A percentile compares a stretch with the other conserved stretches of the same genome.
Conservation (phyloP, 768 basidiomycete genomes). For the Macrolepiota dolichaula region DNA sequence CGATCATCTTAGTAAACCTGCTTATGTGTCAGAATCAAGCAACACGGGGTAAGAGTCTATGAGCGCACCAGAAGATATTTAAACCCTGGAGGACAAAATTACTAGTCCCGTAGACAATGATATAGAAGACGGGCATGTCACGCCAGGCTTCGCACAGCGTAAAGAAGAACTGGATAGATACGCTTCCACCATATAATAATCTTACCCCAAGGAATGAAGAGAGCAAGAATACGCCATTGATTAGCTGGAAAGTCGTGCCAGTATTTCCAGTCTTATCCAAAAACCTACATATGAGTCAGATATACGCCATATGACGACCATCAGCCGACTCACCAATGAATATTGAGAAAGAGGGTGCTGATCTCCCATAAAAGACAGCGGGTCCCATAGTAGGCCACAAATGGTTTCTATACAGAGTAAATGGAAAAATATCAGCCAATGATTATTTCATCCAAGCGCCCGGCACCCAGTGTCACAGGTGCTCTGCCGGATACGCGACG, state of each 20-base stretch:
- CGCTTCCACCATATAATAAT: constrained; percentile 63
- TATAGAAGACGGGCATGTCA: constrained; percentile 48
- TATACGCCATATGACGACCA: neutral
- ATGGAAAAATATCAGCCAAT: neutral
- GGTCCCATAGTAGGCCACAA: constrained; percentile 74
- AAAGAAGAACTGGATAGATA: constrained; percentile 60
- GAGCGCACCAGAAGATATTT: constrained; percentile 75
- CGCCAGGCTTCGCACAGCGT: constrained; percentile 55
- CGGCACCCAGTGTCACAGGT: constrained; percentile 1
- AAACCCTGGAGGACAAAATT: constrained; percentile 68
- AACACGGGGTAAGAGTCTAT: neutral
- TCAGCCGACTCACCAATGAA: constrained; percentile 64
- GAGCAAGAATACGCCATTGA: constrained; percentile 71
- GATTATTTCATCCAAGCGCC: neutral
- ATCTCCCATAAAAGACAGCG: constrained; percentile 84
- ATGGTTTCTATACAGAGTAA: constrained; percentile 48
- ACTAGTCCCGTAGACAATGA: constrained; percentile 49
- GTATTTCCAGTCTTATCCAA: constrained; percentile 75
- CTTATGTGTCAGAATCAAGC: neutral
- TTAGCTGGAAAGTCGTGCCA: constrained; percentile 60
- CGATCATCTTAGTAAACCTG: constrained; percentile 78
- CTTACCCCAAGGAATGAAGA: constrained; percentile 67
- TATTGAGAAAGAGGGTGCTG: constrained; percentile 84
- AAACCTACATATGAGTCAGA: constrained; percentile 42
- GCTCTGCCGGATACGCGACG: constrained; percentile 4